Evolutionary conservation across 2,329 filamentous ascomycete genomes (phyloP).

Genomic region (Emergomyces pasteurianus): DNA sequence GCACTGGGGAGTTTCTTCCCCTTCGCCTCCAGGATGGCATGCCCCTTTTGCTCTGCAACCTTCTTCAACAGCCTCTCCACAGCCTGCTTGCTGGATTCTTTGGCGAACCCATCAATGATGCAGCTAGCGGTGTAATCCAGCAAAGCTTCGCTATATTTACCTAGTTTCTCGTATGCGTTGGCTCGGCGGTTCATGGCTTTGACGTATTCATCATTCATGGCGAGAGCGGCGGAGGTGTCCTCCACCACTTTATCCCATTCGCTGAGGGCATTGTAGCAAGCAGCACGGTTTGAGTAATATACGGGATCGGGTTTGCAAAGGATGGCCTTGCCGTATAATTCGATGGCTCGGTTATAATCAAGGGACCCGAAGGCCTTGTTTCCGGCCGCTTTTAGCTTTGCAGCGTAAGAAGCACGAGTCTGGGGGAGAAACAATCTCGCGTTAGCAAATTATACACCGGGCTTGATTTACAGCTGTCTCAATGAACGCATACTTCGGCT

Average conservation of each 20-base stretch:
- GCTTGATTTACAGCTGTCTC: not conserved
- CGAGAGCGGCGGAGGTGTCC: conserved; percentile 89
- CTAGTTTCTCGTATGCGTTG: conserved; percentile 89
- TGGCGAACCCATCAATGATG: conserved; percentile 96
- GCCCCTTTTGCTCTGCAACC: conserved; percentile 88
- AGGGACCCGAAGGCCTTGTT: conserved; percentile 95
- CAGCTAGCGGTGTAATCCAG: conserved; percentile 97
- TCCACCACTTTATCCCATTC: conserved; percentile 95
- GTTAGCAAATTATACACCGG: not conserved
- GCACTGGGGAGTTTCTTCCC: conserved; percentile 82
- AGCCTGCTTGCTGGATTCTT: conserved; percentile 73
- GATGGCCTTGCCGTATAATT: conserved; percentile 90
- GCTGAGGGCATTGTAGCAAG: conserved; percentile 86
- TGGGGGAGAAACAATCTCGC: conserved; percentile 24
- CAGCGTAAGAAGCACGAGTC: conserved; percentile 75
- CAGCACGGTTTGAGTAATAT: conserved; percentile 97
- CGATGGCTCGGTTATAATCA: conserved; percentile 86
- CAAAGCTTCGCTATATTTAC: conserved; percentile 83
- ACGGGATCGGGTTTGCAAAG: conserved; percentile 95
- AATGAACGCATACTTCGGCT: conserved; percentile 31
- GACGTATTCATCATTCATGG: conserved; percentile 88
- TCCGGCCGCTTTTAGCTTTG: conserved; percentile 84
- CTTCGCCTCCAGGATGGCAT: conserved; percentile 71
- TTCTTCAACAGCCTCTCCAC: conserved; percentile 93
- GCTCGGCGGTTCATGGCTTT: conserved; percentile 95